A percentile compares a stretch with the other conserved stretches of the same genome.
These are phyloP conservation scores for Barnettozyma vustinii DNA, from an alignment of 805 yeast species.

Conservation along the genomic window DNA sequence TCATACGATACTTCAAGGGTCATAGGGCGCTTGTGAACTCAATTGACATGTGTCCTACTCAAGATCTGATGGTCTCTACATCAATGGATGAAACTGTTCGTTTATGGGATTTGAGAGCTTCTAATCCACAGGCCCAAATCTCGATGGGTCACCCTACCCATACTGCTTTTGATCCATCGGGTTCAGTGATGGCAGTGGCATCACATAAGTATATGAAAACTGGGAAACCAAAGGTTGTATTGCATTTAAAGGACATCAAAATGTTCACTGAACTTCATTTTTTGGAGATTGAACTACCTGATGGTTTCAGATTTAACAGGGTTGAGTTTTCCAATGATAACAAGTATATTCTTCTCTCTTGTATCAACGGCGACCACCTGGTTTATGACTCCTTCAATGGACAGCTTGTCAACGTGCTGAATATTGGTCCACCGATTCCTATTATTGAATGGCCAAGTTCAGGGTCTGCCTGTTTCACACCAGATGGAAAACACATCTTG, in stretches of 20 bases:
- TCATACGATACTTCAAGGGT: conserved; percentile 80
- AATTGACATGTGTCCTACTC: conserved; percentile 67
- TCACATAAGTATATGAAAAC: conserved; percentile 45
- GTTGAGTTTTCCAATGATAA: conserved; percentile 80
- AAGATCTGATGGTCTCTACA: conserved; percentile 59
- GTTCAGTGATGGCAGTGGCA: conserved; percentile 48
- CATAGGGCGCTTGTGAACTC: conserved; percentile 74
- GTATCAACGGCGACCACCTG: conserved; percentile 52
- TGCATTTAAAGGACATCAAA: conserved; percentile 54
- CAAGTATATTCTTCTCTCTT: conserved; percentile 51
- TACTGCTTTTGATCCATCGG: conserved; percentile 78
- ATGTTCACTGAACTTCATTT: conserved; percentile 57
- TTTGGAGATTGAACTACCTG: conserved; percentile 35
- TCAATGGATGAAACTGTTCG: conserved; percentile 77
- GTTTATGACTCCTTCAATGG: conserved; percentile 71
- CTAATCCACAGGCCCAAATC: conserved; percentile 51
- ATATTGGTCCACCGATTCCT: conserved; percentile 23
- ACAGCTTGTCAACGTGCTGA: conserved; percentile 37
- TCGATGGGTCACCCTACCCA: conserved; percentile 16
- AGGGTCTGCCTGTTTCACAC: conserved; percentile 55
- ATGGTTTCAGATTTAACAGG: conserved; percentile 46
- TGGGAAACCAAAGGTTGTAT: conserved; percentile 34
- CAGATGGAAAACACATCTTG: conserved; percentile 59
- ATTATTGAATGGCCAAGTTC: conserved; percentile 40
- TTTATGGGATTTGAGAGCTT: conserved; percentile 77